Conservation (phyloP, 768 basidiomycete genomes). For the Mycena alexandri region DNA sequence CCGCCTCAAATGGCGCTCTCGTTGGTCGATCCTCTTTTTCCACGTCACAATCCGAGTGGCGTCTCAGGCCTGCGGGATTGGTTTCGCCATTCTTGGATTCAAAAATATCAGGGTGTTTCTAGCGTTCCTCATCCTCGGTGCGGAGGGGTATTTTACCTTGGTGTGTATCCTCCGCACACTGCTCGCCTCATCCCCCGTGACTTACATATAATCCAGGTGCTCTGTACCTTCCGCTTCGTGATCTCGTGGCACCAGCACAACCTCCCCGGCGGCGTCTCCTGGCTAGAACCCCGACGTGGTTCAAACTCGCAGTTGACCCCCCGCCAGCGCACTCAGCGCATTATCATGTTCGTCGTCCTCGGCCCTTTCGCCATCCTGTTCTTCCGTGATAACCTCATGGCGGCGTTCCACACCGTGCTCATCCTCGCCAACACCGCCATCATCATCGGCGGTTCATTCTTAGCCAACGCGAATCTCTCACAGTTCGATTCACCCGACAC, state of each 20-base stretch:
- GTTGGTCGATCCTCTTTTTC: slow-evolving; percentile 23
- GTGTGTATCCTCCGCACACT: not conserved
- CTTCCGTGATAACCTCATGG: slow-evolving; percentile 26
- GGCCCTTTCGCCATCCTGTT: slow-evolving; percentile 21
- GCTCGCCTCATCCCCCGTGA: not conserved
- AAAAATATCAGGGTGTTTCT: slow-evolving; percentile 13
- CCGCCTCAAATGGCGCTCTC: slow-evolving; percentile 22
- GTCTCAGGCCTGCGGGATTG: slow-evolving; percentile 18
- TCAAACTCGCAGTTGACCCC: not conserved
- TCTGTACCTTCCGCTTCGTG: slow-evolving; percentile 25
- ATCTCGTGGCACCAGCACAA: slow-evolving; percentile 32
- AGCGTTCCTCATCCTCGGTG: slow-evolving; percentile 22
- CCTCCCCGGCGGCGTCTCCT: slow-evolving; percentile 16
- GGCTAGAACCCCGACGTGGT: slow-evolving; percentile 24
- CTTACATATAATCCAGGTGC: not conserved
- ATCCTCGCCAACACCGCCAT: slow-evolving; percentile 24
- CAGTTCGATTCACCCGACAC: slow-evolving; percentile 7
- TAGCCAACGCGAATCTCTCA: slow-evolving; percentile 12
- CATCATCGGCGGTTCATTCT: slow-evolving; percentile 22
- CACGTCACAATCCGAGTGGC: slow-evolving; percentile 22
- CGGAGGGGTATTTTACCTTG: slow-evolving; percentile 24
- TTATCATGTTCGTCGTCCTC: slow-evolving; percentile 17
- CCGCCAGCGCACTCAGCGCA: not conserved
- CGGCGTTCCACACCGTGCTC: slow-evolving; percentile 14
- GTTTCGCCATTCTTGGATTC: slow-evolving; percentile 24